Conservation (phyloP, 345 rosid genomes). For the Acer negundo region DNA sequence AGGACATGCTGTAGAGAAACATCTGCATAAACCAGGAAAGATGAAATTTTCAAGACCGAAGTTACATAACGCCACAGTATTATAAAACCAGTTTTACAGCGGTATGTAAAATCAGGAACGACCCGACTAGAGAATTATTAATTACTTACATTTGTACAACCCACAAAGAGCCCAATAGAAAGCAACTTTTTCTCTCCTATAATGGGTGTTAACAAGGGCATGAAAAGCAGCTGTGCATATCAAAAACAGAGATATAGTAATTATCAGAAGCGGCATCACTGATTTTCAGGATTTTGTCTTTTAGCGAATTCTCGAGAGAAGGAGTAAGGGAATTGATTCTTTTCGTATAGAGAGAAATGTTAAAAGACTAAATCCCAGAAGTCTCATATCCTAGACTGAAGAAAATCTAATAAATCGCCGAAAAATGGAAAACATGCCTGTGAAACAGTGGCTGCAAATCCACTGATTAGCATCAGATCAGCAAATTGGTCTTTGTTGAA, state of each 20-base stretch:
- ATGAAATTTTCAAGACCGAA: no score
- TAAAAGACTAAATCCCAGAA: no score
- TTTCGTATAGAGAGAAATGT: no score
- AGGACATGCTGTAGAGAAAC: constrained; percentile 65
- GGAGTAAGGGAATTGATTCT: no score
- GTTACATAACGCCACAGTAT: no score
- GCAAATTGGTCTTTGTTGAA: constrained; percentile 80
- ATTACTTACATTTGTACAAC: constrained; percentile 41
- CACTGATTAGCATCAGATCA: constrained; percentile 58
- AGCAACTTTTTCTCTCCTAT: constrained; percentile 69
- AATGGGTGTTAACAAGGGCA: constrained; percentile 62
- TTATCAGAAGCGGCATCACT: no score
- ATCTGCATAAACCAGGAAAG: constrained; percentile 41
- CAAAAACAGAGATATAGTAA: no score
- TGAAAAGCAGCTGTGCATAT: constrained; percentile 58
- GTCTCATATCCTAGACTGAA: not conserved
- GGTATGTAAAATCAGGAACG: no score
- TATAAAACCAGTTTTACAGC: no score
- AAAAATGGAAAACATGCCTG: constrained; percentile 43
- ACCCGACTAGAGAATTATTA: no score
- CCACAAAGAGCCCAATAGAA: constrained; percentile 63
- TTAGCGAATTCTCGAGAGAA: no score
- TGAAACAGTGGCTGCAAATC: constrained; percentile 56
- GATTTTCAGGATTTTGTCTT: no score
- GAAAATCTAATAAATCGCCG: not conserved